These are phyloP conservation scores for Glebionis coronaria DNA, from an alignment of 129 eudicot genomes.

Conservation along the genomic window DNA sequence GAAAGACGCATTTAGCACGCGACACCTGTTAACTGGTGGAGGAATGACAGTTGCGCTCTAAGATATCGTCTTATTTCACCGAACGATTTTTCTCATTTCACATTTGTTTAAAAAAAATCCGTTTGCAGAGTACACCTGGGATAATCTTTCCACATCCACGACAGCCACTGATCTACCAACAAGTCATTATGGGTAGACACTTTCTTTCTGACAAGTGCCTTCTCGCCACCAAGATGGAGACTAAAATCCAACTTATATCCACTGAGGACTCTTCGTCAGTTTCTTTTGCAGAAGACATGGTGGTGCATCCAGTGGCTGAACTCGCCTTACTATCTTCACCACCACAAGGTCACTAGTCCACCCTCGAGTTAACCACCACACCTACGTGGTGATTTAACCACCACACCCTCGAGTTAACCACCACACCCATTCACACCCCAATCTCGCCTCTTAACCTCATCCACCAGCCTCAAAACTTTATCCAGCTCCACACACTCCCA, in stretches of 20 bases:
- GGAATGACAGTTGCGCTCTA: background rate
- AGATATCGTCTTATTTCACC: background rate
- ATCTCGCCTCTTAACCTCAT: too few species aligned
- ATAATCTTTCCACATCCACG: background rate
- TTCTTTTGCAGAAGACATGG: slow-evolving; percentile 72
- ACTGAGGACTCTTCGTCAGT: slow-evolving; percentile 82
- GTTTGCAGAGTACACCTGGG: background rate
- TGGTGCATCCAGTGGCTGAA: slow-evolving; percentile 80
- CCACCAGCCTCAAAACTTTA: too few species aligned
- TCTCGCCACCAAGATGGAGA: slow-evolving; percentile 79
- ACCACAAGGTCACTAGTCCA: too few species aligned
- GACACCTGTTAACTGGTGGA: background rate
- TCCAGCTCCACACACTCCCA: too few species aligned
- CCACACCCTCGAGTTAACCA: too few species aligned
- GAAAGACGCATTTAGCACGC: background rate
- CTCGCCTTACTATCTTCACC: slow-evolving; percentile 92
- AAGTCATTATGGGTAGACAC: slow-evolving; percentile 27
- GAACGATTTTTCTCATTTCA: background rate
- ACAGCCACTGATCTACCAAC: too few species aligned
- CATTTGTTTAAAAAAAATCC: background rate
- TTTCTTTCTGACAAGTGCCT: slow-evolving; percentile 47
- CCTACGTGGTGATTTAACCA: too few species aligned
- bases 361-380: too few species aligned
- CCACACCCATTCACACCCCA: too few species aligned
- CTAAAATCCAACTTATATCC: slow-evolving; percentile 85